phyloP scores from a whole-genome alignment of 208 protist genomes.

The Leishmania mexicana region DNA sequence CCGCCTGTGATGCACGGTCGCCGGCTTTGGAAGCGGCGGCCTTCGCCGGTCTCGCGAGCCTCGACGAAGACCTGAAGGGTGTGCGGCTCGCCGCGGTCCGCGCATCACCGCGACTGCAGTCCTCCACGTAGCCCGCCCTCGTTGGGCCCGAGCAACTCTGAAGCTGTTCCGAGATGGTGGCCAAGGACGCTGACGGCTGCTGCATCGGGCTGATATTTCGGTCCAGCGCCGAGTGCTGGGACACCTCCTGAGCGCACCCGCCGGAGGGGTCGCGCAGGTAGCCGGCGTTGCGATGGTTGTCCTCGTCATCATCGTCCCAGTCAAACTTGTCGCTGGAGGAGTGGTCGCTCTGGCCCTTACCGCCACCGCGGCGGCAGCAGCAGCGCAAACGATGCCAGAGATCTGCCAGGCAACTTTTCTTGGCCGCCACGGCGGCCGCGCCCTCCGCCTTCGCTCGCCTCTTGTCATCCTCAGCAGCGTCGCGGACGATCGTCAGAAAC shows the following conservation, averaged over 20 bases:
- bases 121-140: background rate
- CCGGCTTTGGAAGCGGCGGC: background rate
- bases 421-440: background rate
- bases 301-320: background rate
- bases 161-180: background rate
- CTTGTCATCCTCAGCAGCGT: conserved; percentile 16
- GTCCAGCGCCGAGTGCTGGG: background rate
- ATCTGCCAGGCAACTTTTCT: background rate
- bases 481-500: conserved; percentile 56
- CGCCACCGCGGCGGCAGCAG: background rate
- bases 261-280: background rate
- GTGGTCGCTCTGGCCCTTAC: background rate
- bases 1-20: background rate
- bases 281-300: background rate
- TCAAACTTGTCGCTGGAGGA: background rate
- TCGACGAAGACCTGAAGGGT: background rate
- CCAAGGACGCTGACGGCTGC: background rate
- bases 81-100: background rate
- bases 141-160: background rate
- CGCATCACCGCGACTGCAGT: background rate
- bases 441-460: background rate
- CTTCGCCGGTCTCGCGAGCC: background rate
- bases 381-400: background rate
- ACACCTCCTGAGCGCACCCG: background rate
- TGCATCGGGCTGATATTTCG: background rate